Base-by-base conservation (phyloP, 2,329 filamentous ascomycete genomes). In the Whalleya microplaca region DNA sequence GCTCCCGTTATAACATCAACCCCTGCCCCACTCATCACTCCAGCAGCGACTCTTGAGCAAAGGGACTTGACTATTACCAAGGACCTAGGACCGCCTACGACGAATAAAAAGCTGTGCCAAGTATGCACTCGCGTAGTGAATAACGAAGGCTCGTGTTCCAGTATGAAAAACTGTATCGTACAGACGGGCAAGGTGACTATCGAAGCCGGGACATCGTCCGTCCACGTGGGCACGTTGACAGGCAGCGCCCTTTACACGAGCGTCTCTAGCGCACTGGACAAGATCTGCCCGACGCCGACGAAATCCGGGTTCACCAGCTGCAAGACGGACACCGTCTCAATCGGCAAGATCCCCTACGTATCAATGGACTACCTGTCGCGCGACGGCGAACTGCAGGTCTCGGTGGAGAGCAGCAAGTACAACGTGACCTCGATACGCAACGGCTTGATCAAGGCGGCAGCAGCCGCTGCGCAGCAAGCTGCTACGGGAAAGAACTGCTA, bases 401-500 rank as follows among this genome's bases (percentile, higher is more conserved):
- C 44, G 20, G 52, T 59, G 27, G 56, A 55, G 45, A 51, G 47
- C 48, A 59, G 56, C 49, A 52, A 47, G 53, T 56, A 59, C 52
- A 59, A 59, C 45, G 41, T 44, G 18, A 45, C 48, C 8, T 40
- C 41, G 41, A 47, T 59, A 20, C 44, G 56, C 4, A 27, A 41
- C 32, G 56, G 45, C 2, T 21, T 59, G 9, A 59, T 56, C 48
- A 49, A 48, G 32, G 23, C 49, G 16, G 55, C 45, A 0, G 54
- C 54, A 1, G 41, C 45, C 6, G 54, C 45, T 12, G 49, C 54
- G 2, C 54, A 53, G 48, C 21, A 74, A 20, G 47, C 65, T 1
- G 62, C 56, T 18, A 73, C 69, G 0, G 66, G 66, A 0, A 72
- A 70, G 54, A 69, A 58, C 43, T 74, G 70, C 51, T 61, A 68